Evolutionary conservation across 805 yeast species (phyloP), one percentile per base, ranked within the genome.

Genomic region (Sugiyamaella smithiae): DNA sequence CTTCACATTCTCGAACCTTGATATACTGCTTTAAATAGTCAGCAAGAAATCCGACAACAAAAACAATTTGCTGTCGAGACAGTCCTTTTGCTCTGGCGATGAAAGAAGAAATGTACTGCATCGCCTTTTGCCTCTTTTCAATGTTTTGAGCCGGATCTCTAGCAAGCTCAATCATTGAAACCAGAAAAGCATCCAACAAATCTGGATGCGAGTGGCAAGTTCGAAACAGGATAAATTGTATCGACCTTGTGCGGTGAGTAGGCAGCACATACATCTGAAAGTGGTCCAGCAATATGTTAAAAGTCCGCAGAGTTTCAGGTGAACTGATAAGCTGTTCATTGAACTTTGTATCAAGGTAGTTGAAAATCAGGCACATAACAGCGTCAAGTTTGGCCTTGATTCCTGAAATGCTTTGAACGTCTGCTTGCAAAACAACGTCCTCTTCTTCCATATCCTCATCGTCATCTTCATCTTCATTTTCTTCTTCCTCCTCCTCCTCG

Each of bases 51-150:
- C 87, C 79, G n/a, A 88, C 78, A 12, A 93, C 90, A 64, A 86
- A 86, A 5, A 84, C 74, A 17, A 93, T 75, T 66, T 91, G 97
- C 32, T 79, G 74, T 45, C 78, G 78, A 1, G 86, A 72, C 24
- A 91, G 71, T 36, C 78, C 77, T 54, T 81, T 80, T 8, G 96
- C 96, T 48, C 99, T 77, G 1, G 98, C 93, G 50, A 91, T 80
- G 61, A 82, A 91, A 1, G 97, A 88, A 1, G 96, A 83, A 48
- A 91, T 75, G 64, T 93, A 91, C 67, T 93, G 98, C 77, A 90
- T 77, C 2, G 97, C 85, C 70, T 90, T 90, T 56, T 88, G 80
- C 57, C 95, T 78, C 55, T 81, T 84, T 48, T 87, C 91, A 31
- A 81, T 69, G 22, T 81, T 76, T 63, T 85, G 89, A 38, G 73